Evolutionary conservation across 2,329 filamentous ascomycete genomes (phyloP), one percentile per base, ranked within the genome.

Genomic region (Davidsoniella neocaledoniae): DNA sequence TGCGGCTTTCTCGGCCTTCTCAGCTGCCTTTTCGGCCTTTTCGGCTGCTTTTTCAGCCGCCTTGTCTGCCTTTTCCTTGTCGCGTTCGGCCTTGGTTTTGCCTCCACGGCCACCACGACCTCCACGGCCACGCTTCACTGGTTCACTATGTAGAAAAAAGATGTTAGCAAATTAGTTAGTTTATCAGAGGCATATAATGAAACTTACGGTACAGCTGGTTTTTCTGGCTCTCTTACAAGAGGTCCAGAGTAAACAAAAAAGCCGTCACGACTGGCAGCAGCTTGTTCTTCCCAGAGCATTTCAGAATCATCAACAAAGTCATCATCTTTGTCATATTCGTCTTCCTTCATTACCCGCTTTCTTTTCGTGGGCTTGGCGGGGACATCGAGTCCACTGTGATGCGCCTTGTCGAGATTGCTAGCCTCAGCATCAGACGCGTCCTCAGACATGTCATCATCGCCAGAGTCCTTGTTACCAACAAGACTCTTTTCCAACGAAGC

Each of bases 221-320:
- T 90, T 66, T 94, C 83, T 19, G 81, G 84, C 64, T 94, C 87
- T 4, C 83, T 83, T 19, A 96, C 76, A 43, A 98, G 69, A 7
- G 90, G 90, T 3, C 91, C 91, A 54, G 86, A 93, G 65, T 95
- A 98, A 1, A 98, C 91, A 62, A 96, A 98, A 68, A 96, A 98
- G 1, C 91, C 91, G 61, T 96, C 91, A 57, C 90, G 86, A 56
- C 86, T 90, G 43, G 91, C 88, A 4, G 90, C 87, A 5, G 90
- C 90, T 61, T 94, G 85, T 60, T 94, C 86, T 64, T 96, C 86
- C 90, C 90, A 96, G 0, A 93, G 73, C 60, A 95, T 65, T 63
- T 98, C 91, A 1, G 87, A 93, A 61, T 98, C 91, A 59, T 98
- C 91, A 50, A 90, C 78, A 64, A 90, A 90, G 48, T 82, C 83